Conservation (phyloP, 2,329 filamentous ascomycete genomes). For the Aspergillus phoenicis region DNA sequence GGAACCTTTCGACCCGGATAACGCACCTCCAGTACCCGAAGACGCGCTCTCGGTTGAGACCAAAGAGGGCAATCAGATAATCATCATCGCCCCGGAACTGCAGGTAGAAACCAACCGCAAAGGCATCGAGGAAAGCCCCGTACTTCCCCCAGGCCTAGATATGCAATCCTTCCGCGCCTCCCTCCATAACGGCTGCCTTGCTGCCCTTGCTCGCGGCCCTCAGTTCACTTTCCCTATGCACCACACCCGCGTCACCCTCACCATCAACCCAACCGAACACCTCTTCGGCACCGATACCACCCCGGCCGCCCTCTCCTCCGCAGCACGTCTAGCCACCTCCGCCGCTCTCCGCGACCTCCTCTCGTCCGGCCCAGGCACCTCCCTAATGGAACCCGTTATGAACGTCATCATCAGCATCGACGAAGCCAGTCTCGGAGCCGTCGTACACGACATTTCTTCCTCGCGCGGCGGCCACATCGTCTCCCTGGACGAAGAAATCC, state of each 20-base stretch:
- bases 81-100: conserved; percentile 57
- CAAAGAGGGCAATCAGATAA: conserved; percentile 71
- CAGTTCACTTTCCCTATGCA: conserved; percentile 79
- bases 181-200: conserved; percentile 77
- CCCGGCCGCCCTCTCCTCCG: conserved; percentile 68
- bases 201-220: conserved; percentile 82
- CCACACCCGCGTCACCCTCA: conserved; percentile 70
- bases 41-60: conserved; percentile 45
- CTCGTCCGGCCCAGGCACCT: conserved; percentile 51
- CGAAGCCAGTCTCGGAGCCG: conserved; percentile 75
- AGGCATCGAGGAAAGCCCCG: conserved; percentile 47
- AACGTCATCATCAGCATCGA: conserved; percentile 82
- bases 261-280: conserved; percentile 66
- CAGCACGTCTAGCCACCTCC: conserved; percentile 67
- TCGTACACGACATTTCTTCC: conserved; percentile 79
- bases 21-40: conserved; percentile 16
- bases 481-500: conserved; percentile 62
- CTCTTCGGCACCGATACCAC: conserved; percentile 69
- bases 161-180: conserved; percentile 52
- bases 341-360: conserved; percentile 64
- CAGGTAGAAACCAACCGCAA: conserved; percentile 39
- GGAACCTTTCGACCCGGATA: conserved; percentile 56
- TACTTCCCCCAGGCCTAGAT: conserved; percentile 58
- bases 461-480: conserved; percentile 73
- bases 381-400: conserved; percentile 92